Evolutionary conservation across 306 rosid genomes (phyloP).

Genomic region (Medicago ruthenica): DNA sequence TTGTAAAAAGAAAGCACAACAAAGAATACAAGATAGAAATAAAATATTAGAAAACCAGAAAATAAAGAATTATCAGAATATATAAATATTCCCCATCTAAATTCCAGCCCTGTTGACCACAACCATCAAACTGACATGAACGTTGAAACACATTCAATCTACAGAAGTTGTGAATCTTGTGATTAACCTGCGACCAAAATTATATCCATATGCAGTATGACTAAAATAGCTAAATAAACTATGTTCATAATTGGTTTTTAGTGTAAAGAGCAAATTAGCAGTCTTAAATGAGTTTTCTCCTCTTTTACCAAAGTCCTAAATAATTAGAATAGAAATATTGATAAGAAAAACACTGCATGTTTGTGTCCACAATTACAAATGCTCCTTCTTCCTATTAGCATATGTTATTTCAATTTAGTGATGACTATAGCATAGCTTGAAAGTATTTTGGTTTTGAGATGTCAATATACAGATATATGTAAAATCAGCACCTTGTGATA

Average conservation of each 20-base stretch:
- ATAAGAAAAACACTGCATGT: background rate
- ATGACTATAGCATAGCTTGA: constrained; percentile 18
- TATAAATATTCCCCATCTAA: constrained; percentile 21
- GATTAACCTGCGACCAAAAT: background rate
- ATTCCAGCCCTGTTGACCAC: constrained; percentile 22
- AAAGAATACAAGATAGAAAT: constrained; percentile 16
- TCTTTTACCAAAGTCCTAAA: background rate
- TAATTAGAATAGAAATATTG: constrained; percentile 15
- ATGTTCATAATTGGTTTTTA: background rate
- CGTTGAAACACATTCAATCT: background rate
- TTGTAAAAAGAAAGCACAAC: background rate
- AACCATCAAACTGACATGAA: constrained; percentile 11
- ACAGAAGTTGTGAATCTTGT: background rate
- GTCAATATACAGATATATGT: constrained; percentile 5
- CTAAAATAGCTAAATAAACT: background rate
- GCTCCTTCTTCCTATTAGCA: constrained; percentile 15
- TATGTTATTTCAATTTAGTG: constrained; percentile 20
- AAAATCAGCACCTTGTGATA: constrained; percentile 80
- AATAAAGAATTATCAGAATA: background rate
- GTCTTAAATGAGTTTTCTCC: constrained; percentile 1
- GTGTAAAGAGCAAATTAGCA: background rate
- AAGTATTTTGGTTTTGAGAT: constrained; percentile 14
- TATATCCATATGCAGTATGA: background rate
- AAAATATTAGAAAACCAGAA: constrained; percentile 19
- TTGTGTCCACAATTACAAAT: background rate